Evolutionary conservation across 164 flowering plant genomes (phyloP), one percentile per base, ranked within the genome.

Genomic region (Hamamelis virginiana): DNA sequence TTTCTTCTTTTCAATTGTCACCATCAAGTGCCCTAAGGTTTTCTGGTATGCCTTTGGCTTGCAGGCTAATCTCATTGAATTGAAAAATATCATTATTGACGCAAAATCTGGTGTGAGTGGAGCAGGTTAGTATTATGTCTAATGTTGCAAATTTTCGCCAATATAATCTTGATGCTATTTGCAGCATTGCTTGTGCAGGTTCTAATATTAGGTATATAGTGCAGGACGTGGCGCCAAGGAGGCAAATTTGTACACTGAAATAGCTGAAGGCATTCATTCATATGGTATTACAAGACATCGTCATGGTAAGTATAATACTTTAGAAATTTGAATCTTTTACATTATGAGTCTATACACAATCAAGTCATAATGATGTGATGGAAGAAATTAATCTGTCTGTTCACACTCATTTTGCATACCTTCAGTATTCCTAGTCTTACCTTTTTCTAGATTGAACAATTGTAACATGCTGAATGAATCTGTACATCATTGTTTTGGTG

Each of bases 81-180:
- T 62, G 45, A 72, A 63, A 69, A 84, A 88, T 69, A 89, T 96
- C 46, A 93, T 96, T 66, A 90, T 93, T 69, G 97, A 91, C 76
- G 72, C 99, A 66, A 96, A 96, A 80, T 96, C 98, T 65, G 99
- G 98, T 71, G 98, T 91, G n/a, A 96, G 99, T 74, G 98, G 99
- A 78, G 99, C 99, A 85, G 99, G 99, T 96, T 64, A 67, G 83
- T 23, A 62, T 65, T 38, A 56, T 23, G 14, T 56, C 3, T 9
- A 43, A 23, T 51, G 38, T 59, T 62, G 55, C 26, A 23, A 26
- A 14, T 59, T 53, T 1, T 44, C 23, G 19, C n/a, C 43, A 23
- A 10, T 45, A 11, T 11, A 13, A 44, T 62, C 19, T 68, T 16
- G 10, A 33, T 41, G 55, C 53, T 22, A 26, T 18, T 47, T 22